Base-by-base conservation (phyloP, 2,329 filamentous ascomycete genomes). In the Cordyceps sp. region DNA sequence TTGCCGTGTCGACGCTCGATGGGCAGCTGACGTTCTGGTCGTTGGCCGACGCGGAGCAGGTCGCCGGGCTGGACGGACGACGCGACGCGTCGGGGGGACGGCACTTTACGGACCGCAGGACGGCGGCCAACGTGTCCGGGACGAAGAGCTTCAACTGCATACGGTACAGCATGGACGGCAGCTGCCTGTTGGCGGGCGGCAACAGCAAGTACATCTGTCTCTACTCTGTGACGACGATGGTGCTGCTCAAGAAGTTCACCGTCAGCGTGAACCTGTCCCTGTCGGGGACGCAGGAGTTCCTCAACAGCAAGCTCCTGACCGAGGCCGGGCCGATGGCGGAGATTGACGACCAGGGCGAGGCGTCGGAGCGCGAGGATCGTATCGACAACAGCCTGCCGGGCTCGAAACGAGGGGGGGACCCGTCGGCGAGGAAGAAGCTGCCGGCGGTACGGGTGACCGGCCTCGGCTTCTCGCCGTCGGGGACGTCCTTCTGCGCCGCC, bases 201-300 rank as follows among this genome's bases (percentile, higher is more conserved):
- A 93, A 90, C 63, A 94, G 85, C 74, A 98, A 98, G 59, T 94
- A 93, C 54, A 94, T 98, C 32, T 96, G 90, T 50, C 57, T 98
- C 36, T 98, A 98, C 57, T 88, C 92, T n/a, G 83, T 93, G 21
- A 75, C 76, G 36, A 93, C 88, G 1, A 85, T 90, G 52, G 84
- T 90, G 1, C 61, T 98, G 10, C 63, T 96, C 34, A 93, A 92
- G 53, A 94, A 94, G 50, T 98, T 80, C 49, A 94, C 88, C 2
- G 86, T 96, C 46, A 93, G 83, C 44, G 73, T 93, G 47, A 98
- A 98, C 54, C 64, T 94, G n/a, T 93, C 86, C 2, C 63, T 98
- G 3, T 86, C 93, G 15, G 90, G 90, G 29, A 98, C 90, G 1
- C 88, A 96, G 49, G 90, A 98, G 52, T 93, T 93, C 54, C 68